Percentiles rank a stretch among this genome's conserved stretches.
Evolutionary conservation across 768 basidiomycete genomes (phyloP).

Genomic region (Boletus eberwhitei): DNA sequence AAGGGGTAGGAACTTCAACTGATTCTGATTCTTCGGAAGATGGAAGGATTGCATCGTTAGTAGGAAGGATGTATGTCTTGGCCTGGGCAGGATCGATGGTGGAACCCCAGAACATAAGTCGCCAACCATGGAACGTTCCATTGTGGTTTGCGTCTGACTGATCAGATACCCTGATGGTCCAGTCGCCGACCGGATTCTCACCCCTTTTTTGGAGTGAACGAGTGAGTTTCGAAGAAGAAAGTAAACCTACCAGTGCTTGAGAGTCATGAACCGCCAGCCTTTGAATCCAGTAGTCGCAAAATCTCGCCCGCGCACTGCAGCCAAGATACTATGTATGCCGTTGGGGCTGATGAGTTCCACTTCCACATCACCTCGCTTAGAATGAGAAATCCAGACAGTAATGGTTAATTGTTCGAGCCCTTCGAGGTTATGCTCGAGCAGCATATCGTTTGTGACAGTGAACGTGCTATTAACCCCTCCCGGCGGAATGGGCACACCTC

Average conservation of each 20-base stretch:
- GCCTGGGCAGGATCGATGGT: constrained; percentile 68
- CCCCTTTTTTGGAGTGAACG: constrained; percentile 56
- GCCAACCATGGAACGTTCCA: constrained; percentile 84
- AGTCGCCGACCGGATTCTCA: constrained; percentile 85
- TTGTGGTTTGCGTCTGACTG: constrained; percentile 56
- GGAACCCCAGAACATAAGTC: constrained; percentile 89
- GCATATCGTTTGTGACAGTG: constrained; percentile 60
- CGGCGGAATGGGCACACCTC: constrained; percentile 62
- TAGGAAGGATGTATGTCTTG: constrained; percentile 57
- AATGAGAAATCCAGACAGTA: constrained; percentile 90
- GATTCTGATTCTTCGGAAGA: constrained; percentile 44
- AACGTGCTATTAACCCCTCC: constrained; percentile 66
- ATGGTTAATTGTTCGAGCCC: constrained; percentile 89
- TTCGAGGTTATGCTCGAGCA: constrained; percentile 78
- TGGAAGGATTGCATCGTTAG: constrained; percentile 47
- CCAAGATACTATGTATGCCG: constrained; percentile 82
- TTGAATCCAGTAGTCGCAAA: constrained; percentile 63
- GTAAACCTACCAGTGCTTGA: constrained; percentile 85
- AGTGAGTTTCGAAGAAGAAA: not conserved
- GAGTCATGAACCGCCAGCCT: constrained; percentile 98
- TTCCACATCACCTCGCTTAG: constrained; percentile 86
- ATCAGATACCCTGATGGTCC: constrained; percentile 88
- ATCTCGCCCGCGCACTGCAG: constrained; percentile 67
- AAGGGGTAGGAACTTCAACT: constrained; percentile 36
- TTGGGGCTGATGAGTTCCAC: constrained; percentile 84